Evolutionary conservation across 2,329 filamentous ascomycete genomes (phyloP), one percentile per base, ranked within the genome.

Genomic region (Fusarium piperis): DNA sequence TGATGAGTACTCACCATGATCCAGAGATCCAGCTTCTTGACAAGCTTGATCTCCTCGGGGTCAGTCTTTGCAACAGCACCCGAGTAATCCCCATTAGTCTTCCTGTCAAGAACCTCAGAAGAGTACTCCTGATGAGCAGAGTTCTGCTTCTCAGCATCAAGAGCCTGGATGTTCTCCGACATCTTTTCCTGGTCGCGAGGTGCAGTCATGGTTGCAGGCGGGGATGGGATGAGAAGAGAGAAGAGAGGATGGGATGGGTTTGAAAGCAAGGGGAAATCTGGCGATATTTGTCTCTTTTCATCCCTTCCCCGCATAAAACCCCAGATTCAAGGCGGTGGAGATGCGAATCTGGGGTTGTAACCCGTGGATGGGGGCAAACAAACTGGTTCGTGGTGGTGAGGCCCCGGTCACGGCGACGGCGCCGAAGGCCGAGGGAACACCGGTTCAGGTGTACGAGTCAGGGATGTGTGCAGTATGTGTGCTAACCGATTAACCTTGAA

Each of bases 131-230:
- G 52, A 48, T 74, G 69, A 41, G 70, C 61, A 10, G 72, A 20
- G 6, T 61, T 61, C 35, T 72, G 71, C 67, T 71, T 74, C 64
- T 74, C 72, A 33, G 61, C 53, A 23, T 74, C 72, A 32, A 64
- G 28, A 36, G 64, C 33, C n/a, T 69, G 65, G 4, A 53, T 18
- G 23, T 38, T 44, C 38, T 48, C 44, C 5, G 48, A 52, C 18
- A 57, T 39, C 59, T 74, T 71, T 28, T 59, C 38, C 23, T 62
- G 60, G 18, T 68, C 57, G 36, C 46, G 52, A 11, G 32, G 23
- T 26, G 53, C 23, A 18, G 59, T 36, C 72, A 74, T 74, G 23
- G 11, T 70, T 20, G n/a, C 30, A 41, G 36, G 9, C n/a, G 15
- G 9, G 16, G 15, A 11, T 3, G 3, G 23, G 15, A 28, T 44